phyloP scores from a whole-genome alignment of 2,329 filamentous ascomycete genomes.

The Botryosphaeria dothidea region DNA sequence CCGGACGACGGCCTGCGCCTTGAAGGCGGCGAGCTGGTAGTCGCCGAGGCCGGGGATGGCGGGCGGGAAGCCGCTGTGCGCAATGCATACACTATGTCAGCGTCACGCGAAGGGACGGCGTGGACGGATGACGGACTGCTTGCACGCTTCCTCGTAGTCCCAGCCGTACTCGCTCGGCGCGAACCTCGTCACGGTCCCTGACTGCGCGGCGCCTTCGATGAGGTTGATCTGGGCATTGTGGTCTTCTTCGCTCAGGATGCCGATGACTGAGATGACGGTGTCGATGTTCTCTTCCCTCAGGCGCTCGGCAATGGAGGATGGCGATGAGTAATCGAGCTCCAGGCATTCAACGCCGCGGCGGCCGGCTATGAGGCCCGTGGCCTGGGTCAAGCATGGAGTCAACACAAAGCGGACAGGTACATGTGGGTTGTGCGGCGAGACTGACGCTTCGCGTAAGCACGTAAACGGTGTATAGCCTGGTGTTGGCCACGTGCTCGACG shows the following conservation, averaged over 20 bases:
- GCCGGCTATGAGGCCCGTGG: not conserved
- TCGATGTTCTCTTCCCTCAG: constrained; percentile 13
- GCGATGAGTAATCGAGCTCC: constrained; percentile 22
- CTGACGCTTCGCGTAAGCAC: constrained; percentile 25
- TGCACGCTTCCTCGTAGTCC: not conserved
- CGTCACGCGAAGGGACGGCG: not conserved
- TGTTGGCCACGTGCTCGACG: constrained; percentile 23
- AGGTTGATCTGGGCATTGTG: constrained; percentile 11
- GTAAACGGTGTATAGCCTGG: constrained; percentile 23
- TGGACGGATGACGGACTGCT: not conserved
- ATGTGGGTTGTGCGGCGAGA: not conserved
- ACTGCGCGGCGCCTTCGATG: constrained; percentile 49
- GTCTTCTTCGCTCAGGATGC: constrained; percentile 15
- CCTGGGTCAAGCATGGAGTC: not conserved
- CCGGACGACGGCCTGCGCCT: not conserved
- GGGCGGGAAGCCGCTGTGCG: not conserved
- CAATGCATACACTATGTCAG: too few species aligned
- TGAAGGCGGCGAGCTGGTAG: not conserved
- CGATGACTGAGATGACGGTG: constrained; percentile 12
- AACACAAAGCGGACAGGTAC: not conserved
- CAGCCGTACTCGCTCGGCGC: constrained; percentile 66
- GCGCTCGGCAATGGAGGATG: constrained; percentile 8
- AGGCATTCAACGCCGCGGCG: constrained; percentile 19
- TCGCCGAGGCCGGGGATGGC: not conserved
- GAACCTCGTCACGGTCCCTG: constrained; percentile 60